These are phyloP conservation scores for Allium sativum DNA, from an alignment of 106 monocot species.

Conservation along the genomic window DNA sequence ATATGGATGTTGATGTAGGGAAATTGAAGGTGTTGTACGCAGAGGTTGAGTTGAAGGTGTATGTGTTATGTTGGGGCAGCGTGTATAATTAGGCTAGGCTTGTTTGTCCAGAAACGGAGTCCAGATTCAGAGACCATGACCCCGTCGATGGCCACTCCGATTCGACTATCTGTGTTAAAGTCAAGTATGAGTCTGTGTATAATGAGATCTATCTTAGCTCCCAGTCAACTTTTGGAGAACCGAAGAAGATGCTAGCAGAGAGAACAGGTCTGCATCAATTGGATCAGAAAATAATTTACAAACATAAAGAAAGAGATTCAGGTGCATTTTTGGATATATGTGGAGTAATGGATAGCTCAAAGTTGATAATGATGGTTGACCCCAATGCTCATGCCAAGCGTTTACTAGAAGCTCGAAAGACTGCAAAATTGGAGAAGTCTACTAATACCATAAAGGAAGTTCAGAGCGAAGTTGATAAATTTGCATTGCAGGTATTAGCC, in stretches of 20 bases:
- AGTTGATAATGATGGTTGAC: slow-evolving; percentile 50
- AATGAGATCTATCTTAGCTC: slow-evolving; percentile 83
- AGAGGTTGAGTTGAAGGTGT: too few relatives aligned
- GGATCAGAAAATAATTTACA: slow-evolving; percentile 77
- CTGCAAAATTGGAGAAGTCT: slow-evolving; percentile 30
- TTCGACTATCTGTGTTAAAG: slow-evolving; percentile 60
- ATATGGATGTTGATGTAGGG: too few relatives aligned
- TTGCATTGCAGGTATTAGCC: slow-evolving; percentile 29
- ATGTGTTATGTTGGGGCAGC: too few relatives aligned
- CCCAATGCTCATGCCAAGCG: slow-evolving; percentile 38
- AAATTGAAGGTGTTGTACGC: too few relatives aligned
- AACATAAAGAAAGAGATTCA: slow-evolving; percentile 55
- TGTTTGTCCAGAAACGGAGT: slow-evolving; percentile 82
- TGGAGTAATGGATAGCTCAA: slow-evolving; percentile 70
- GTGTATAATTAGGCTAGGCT: too few relatives aligned
- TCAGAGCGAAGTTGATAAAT: slow-evolving; percentile 30
- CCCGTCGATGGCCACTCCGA: slow-evolving; percentile 12
- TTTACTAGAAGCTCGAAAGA: slow-evolving; percentile 26
- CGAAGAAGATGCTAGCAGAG: slow-evolving; percentile 60
- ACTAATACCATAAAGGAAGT: slow-evolving; percentile 18
- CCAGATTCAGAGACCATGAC: slow-evolving; percentile 12
- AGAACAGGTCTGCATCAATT: slow-evolving; percentile 45
- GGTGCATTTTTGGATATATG: slow-evolving; percentile 43
- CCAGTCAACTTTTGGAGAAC: slow-evolving; percentile 71
- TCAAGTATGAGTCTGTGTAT: slow-evolving; percentile 49